Evolutionary conservation across 2,329 filamentous ascomycete genomes (phyloP), one percentile per base, ranked within the genome.

Genomic region (Ophiostoma populinum): DNA sequence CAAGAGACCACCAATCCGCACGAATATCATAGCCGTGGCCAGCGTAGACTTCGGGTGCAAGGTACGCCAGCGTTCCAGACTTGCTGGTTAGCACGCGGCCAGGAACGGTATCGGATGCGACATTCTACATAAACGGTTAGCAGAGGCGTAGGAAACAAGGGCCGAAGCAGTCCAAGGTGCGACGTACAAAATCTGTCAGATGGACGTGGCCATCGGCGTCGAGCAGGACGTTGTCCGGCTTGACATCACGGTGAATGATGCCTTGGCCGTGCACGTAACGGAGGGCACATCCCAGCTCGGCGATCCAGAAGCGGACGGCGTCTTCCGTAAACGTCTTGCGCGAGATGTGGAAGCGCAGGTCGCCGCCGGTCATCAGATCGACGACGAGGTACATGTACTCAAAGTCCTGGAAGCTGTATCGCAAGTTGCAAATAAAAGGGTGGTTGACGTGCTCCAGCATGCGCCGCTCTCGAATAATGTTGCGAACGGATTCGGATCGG

Each of bases 341-440:
- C 38, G 90, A 93, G 46, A 98, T 95, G 58, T 98, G 90, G 55
- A 95, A 98, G 51, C 90, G 77, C 43, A 98, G 59, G 57, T 98
- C 90, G 49, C 90, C 90, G 39, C 90, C 90, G 50, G 79, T 95
- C 90, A 98, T 98, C 41, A 98, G 62, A 59, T 98, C 90, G 43
- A 98, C 85, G 35, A 98, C 87, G 37, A 98, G 75, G 55, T 98
- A 93, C 83, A 98, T 79, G 59, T 98, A 98, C 57, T 98, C 90
- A 48, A 95, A 85, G 57, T 98, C 90, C 59, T 98, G 90, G 54
- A 98, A 98, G 59, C 86, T 94, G 61, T 95, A 98, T 49, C 90
- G 80, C 63, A 98, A 63, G 57, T 98, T 98, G 63, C 87, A 95
- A 47, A 98, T 80, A 55, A 95, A 98, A 18, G 87, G 85, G 51